These are phyloP conservation scores for Phlebiopsis gigantea DNA, from an alignment of 768 basidiomycete genomes.

Conservation along the genomic window DNA sequence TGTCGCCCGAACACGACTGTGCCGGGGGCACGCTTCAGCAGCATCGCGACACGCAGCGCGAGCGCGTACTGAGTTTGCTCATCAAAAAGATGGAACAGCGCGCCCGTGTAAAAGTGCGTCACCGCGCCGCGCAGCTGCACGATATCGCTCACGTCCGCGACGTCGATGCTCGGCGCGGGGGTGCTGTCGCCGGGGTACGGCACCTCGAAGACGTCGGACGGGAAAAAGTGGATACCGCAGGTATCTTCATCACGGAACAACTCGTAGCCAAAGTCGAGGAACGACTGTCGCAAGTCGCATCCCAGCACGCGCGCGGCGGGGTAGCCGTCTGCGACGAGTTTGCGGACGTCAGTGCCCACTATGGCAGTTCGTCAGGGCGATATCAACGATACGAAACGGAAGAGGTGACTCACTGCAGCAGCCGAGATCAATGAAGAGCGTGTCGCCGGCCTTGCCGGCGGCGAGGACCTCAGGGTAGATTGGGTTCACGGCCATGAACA, in stretches of 20 bases:
- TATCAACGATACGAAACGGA: no score
- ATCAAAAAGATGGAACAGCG: constrained; percentile 33
- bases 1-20: constrained; percentile 31
- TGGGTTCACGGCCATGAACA: constrained; percentile 24
- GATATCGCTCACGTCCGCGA: constrained; percentile 7
- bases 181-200: constrained; percentile 1
- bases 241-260: constrained; percentile 22
- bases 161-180: constrained; percentile 5
- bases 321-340: constrained; percentile 28
- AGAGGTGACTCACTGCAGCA: constrained; percentile 26
- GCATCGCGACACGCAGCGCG: constrained; percentile 22
- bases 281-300: constrained; percentile 26
- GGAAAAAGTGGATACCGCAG: constrained; percentile 26
- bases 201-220: constrained; percentile 26
- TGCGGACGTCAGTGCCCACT: constrained; percentile 33
- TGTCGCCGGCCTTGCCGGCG: constrained; percentile 17
- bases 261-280: constrained; percentile 26
- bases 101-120: constrained; percentile 26
- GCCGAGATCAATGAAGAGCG: constrained; percentile 28
- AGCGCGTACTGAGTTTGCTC: constrained; percentile 28
- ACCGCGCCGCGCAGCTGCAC: constrained; percentile 22
- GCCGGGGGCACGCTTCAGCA: constrained; percentile 22
- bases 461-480: constrained; percentile 24
- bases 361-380: no score
- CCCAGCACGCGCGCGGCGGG: constrained; percentile 25